Evolutionary conservation across 352 stramenopile species (phyloP).

Genomic region (Thraustotheca clavata): DNA sequence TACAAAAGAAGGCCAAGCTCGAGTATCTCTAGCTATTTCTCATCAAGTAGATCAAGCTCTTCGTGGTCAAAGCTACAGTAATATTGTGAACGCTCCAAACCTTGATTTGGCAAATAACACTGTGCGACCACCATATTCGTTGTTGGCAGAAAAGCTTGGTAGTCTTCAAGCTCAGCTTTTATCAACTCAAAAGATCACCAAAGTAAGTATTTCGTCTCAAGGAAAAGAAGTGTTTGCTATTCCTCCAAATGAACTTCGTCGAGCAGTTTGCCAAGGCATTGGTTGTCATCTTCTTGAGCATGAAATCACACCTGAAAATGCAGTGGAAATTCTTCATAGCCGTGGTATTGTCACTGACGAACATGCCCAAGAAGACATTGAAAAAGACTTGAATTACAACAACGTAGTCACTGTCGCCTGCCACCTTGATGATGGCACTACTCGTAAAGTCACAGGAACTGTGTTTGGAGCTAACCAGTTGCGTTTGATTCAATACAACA

Average conservation of each 20-base stretch:
- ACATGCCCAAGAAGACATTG: slow-evolving; percentile 80
- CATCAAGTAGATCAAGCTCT: slow-evolving; percentile 90
- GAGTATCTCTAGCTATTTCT: slow-evolving; percentile 84
- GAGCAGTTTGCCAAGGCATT: slow-evolving; percentile 84
- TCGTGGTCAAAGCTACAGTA: slow-evolving; percentile 85
- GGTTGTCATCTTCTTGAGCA: slow-evolving; percentile 87
- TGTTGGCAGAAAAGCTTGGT: slow-evolving; percentile 87
- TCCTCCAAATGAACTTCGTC: slow-evolving; percentile 70
- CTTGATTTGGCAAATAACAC: slow-evolving; percentile 79
- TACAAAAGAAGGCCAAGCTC: slow-evolving; percentile 91
- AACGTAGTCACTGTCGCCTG: slow-evolving; percentile 90
- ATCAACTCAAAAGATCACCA: slow-evolving; percentile 33
- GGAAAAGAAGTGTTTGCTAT: slow-evolving; percentile 35
- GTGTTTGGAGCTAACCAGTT: slow-evolving; percentile 84
- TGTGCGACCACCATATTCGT: slow-evolving; percentile 78
- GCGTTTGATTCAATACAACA: slow-evolving; percentile 84
- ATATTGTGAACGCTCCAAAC: slow-evolving; percentile 93
- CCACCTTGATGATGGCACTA: slow-evolving; percentile 80
- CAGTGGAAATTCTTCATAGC: slow-evolving; percentile 71
- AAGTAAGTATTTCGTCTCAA: slow-evolving; percentile 2
- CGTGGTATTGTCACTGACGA: slow-evolving; percentile 87
- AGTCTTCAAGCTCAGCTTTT: slow-evolving; percentile 82
- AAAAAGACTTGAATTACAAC: slow-evolving; percentile 52
- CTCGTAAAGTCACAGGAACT: slow-evolving; percentile 78
- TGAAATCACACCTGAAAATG: slow-evolving; percentile 87